Conservation (phyloP, 2,329 filamentous ascomycete genomes). For the Verticillium nonalfalfae region DNA sequence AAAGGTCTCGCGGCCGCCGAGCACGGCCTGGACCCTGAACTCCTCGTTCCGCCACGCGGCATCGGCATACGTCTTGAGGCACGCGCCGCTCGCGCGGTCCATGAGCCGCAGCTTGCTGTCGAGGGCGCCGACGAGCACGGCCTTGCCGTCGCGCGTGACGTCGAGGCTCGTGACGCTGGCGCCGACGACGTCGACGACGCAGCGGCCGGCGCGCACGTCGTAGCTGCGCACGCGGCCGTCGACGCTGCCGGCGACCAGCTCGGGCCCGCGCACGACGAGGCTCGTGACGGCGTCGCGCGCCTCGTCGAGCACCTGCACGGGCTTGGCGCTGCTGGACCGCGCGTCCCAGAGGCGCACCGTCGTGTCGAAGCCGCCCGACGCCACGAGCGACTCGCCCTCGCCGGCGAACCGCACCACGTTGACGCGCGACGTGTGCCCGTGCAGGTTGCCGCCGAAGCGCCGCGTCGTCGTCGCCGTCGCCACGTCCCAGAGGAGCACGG, state of each 20-base stretch:
- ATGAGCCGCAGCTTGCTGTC: constrained; percentile 75
- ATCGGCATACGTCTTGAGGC: constrained; percentile 65
- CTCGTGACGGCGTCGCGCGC: constrained; percentile 62
- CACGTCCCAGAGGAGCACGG: constrained; percentile 94
- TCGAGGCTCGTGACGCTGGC: constrained; percentile 68
- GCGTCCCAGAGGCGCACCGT: constrained; percentile 73
- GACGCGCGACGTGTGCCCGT: constrained; percentile 65
- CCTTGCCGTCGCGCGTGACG: constrained; percentile 65
- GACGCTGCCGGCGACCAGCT: constrained; percentile 71
- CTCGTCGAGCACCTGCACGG: constrained; percentile 67
- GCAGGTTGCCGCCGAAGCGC: constrained; percentile 57
- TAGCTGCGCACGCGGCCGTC: constrained; percentile 79
- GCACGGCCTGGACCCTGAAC: constrained; percentile 66
- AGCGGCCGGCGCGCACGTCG: constrained; percentile 70
- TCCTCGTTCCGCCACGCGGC: constrained; percentile 56
- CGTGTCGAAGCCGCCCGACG: constrained; percentile 69
- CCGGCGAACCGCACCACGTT: constrained; percentile 78
- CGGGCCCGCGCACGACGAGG: constrained; percentile 39
- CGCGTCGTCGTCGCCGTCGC: constrained; percentile 69
- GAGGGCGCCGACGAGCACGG: constrained; percentile 66
- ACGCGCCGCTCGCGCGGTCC: constrained; percentile 67
- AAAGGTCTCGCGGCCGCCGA: constrained; percentile 71
- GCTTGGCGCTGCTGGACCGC: constrained; percentile 40
- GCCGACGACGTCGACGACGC: constrained; percentile 65
- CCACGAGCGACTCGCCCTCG: constrained; percentile 64